Conservation (phyloP, 2,329 filamentous ascomycete species). For the Lasiodiplodia hormozganensis region DNA sequence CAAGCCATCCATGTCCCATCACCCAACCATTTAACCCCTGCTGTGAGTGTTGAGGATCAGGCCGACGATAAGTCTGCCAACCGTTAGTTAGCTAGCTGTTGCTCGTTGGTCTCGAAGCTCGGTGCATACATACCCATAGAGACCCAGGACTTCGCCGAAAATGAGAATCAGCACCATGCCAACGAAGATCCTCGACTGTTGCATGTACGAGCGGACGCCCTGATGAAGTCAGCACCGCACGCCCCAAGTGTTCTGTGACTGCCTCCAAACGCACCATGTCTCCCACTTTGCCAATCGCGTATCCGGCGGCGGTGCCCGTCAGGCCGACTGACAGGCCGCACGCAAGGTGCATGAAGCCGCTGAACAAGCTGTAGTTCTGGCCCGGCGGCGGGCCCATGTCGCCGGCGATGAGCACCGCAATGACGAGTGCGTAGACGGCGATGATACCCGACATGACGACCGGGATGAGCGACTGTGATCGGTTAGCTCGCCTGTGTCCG, state of each 20-base stretch:
- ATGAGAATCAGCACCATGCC: conserved; percentile 99
- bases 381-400: conserved; percentile 77
- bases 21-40: conserved; percentile 55
- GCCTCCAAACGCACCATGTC: conserved; percentile 69
- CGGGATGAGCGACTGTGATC: conserved; percentile 74
- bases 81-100: conserved; percentile 3
- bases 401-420: conserved; percentile 92
- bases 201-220: conserved; percentile 93
- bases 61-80: conserved; percentile 80
- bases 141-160: conserved; percentile 95
- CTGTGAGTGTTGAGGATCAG: conserved; percentile 91
- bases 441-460: conserved; percentile 99
- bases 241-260: neutral
- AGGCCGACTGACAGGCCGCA: conserved; percentile 80
- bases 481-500: conserved; percentile 9
- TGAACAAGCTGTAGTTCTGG: conserved; percentile 81
- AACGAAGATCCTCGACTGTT: conserved; percentile 93
- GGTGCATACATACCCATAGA: conserved; percentile 78
- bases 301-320: conserved; percentile 49
- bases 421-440: conserved; percentile 95
- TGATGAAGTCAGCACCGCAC: conserved; percentile 38
- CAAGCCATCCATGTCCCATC: neutral
- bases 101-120: neutral
- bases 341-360: conserved; percentile 91
- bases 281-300: conserved; percentile 90